Percentiles rank a stretch among this genome's conserved stretches.
These are phyloP conservation scores for Penicillium sp. DNA, from an alignment of 2,329 filamentous ascomycete genomes.

Conservation along the genomic window DNA sequence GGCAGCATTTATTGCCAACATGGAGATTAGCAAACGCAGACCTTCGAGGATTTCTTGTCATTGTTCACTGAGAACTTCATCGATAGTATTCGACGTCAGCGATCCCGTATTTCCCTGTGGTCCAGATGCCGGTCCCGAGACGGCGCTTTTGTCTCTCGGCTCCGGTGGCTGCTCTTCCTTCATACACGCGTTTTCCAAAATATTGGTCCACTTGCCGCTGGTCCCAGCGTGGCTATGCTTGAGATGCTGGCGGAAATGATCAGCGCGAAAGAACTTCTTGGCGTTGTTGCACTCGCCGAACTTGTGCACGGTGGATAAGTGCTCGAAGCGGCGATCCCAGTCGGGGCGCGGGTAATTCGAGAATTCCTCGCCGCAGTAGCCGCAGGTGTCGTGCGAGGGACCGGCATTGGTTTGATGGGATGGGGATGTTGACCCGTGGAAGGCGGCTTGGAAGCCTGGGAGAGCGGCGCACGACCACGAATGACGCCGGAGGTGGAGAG, in stretches of 20 bases:
- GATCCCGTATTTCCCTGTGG: conserved; percentile 14
- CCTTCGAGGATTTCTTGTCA: conserved; percentile 17
- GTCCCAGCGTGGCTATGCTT: conserved; percentile 97
- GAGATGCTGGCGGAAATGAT: conserved; percentile 96
- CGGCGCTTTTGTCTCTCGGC: conserved; percentile 20
- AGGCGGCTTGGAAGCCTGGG: conserved; percentile 70
- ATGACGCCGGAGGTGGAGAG: conserved; percentile 83
- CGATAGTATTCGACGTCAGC: conserved; percentile 29
- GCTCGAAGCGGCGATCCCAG: conserved; percentile 81
- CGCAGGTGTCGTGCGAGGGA: conserved; percentile 67
- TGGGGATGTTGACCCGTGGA: conserved; percentile 69
- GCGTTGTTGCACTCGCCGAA: conserved; percentile 97
- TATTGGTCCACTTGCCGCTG: conserved; percentile 98
- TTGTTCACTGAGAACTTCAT: conserved; percentile 31
- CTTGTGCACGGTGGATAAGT: conserved; percentile 89
- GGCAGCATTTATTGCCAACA: too few species aligned
- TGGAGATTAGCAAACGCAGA: not conserved
- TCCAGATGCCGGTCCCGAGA: conserved; percentile 8
- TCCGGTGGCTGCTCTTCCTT: conserved; percentile 64
- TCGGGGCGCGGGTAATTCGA: conserved; percentile 69
- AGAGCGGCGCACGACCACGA: conserved; percentile 97
- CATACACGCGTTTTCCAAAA: conserved; percentile 96
- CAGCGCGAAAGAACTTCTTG: conserved; percentile 96
- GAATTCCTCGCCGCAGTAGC: conserved; percentile 95
- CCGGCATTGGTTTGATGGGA: conserved; percentile 35